A percentile compares a stretch with the other conserved stretches of the same genome.
These are phyloP conservation scores for Multifurca ochricompacta DNA, from an alignment of 768 basidiomycete genomes.

Conservation along the genomic window DNA sequence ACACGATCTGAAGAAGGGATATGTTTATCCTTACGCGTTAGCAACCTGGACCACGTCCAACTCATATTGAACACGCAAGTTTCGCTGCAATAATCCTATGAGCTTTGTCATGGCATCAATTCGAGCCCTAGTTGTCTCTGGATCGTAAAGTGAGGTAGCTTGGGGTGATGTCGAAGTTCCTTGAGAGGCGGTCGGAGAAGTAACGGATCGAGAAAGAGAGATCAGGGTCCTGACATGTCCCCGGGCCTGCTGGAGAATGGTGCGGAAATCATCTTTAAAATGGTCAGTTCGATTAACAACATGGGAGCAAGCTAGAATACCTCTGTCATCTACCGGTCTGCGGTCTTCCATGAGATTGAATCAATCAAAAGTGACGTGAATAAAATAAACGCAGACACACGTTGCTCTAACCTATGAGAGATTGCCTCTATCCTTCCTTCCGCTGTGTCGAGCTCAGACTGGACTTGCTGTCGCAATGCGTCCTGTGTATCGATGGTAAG, in stretches of 20 bases:
- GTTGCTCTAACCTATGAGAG: constrained; percentile 14
- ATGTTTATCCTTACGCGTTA: constrained; percentile 54
- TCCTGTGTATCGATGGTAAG: constrained; percentile 1
- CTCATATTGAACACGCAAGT: constrained; percentile 70
- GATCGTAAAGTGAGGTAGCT: constrained; percentile 30
- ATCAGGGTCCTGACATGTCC: constrained; percentile 49
- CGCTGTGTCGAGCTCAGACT: constrained; percentile 19
- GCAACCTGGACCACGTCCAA: constrained; percentile 61
- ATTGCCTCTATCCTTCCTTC: constrained; percentile 16
- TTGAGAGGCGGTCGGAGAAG: constrained; percentile 29
- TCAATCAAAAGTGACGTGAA: background rate
- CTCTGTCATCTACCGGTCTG: constrained; percentile 19
- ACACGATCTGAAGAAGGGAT: background rate
- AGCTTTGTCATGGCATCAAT: constrained; percentile 60
- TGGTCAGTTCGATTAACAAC: background rate
- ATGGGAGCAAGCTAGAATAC: background rate
- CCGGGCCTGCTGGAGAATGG: constrained; percentile 58
- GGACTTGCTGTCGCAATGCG: constrained; percentile 17
- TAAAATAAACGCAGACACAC: constrained; percentile 3
- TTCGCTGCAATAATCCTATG: constrained; percentile 56
- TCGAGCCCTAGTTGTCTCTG: constrained; percentile 41
- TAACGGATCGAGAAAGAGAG: constrained; percentile 33
- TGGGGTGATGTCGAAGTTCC: constrained; percentile 33
- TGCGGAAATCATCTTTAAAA: constrained; percentile 60
- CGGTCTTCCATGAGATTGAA: constrained; percentile 10